phyloP scores from a whole-genome alignment of 192 early-diverging fungal species.

The Linnemannia elongata region DNA sequence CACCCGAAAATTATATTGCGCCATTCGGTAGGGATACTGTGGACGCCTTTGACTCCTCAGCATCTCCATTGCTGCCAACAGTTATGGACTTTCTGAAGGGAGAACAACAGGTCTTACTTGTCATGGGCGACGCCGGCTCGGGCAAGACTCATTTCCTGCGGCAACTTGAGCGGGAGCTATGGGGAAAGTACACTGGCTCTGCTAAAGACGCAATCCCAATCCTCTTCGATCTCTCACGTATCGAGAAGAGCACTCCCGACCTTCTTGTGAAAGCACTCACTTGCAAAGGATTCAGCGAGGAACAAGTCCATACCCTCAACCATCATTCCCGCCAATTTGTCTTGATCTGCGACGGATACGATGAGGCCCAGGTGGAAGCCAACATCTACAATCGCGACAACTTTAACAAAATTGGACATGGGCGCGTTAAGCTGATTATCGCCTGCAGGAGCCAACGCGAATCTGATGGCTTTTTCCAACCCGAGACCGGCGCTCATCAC shows the following conservation, averaged over 20 bases:
- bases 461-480: neutral
- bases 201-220: neutral
- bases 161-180: neutral
- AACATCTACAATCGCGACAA: neutral
- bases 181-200: neutral
- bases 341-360: neutral
- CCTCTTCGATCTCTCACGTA: neutral
- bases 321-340: neutral
- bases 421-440: neutral
- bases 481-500: neutral
- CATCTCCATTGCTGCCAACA: neutral
- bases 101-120: neutral
- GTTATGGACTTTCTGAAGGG: neutral
- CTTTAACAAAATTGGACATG: neutral
- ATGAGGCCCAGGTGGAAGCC: neutral
- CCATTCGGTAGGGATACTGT: neutral
- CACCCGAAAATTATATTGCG: neutral
- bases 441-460: neutral
- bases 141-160: neutral
- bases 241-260: too few relatives aligned
- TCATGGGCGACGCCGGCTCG: neutral
- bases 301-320: neutral
- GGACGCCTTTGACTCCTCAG: neutral
- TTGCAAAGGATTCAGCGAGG: neutral
- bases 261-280: too few relatives aligned